These are phyloP conservation scores for Fremontodendron californicum DNA, from an alignment of 345 rosid species.

Conservation along the genomic window DNA sequence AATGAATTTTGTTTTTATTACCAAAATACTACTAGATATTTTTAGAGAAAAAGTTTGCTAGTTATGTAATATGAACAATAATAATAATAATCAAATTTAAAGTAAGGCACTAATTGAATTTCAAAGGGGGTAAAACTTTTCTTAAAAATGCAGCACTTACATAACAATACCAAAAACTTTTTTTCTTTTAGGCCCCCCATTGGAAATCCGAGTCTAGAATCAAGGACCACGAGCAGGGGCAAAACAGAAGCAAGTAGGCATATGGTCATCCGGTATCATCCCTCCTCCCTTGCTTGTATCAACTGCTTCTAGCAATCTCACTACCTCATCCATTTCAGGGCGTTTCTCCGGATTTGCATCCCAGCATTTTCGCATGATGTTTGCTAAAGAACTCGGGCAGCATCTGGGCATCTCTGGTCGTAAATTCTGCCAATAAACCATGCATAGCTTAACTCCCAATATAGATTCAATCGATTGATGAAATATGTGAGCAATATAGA, in stretches of 20 bases:
- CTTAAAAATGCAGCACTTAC: neutral
- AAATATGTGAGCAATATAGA: neutral
- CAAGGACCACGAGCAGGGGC: slow-evolving; percentile 74
- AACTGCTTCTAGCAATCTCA: slow-evolving; percentile 65
- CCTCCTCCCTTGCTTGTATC: slow-evolving; percentile 95
- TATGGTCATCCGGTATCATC: slow-evolving; percentile 86
- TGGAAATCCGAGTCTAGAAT: neutral
- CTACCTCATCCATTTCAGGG: slow-evolving; percentile 86
- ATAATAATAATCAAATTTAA: neutral
- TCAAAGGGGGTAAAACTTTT: neutral
- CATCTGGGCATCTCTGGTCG: slow-evolving; percentile 89
- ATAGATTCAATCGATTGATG: neutral
- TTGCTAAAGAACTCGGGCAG: slow-evolving; percentile 66
- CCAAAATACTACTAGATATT: no score
- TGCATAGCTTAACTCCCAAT: neutral
- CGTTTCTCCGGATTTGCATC: slow-evolving; percentile 68
- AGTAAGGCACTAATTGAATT: neutral
- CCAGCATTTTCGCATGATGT: slow-evolving; percentile 85
- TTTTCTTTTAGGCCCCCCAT: neutral
- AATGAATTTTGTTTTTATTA: no score
- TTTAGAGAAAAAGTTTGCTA: no score
- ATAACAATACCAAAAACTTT: neutral
- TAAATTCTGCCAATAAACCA: slow-evolving; percentile 51
- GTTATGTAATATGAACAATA: no score
- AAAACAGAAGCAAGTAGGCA: slow-evolving; percentile 67